Conservation (phyloP, 345 rosid genomes). For the Eucalyptus regnans region DNA sequence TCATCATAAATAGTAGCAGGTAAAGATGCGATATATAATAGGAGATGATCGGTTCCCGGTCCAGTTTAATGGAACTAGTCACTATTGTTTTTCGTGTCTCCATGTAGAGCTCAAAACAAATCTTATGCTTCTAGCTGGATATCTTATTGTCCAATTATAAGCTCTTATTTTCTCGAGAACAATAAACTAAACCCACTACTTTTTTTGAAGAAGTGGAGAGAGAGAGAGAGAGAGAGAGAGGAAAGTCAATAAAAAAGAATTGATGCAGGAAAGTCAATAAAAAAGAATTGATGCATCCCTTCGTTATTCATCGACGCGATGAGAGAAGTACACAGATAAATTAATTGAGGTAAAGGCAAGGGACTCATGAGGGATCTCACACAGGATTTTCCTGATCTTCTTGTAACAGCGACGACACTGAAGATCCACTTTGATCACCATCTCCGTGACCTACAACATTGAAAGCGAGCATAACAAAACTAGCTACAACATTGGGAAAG, state of each 20-base stretch:
- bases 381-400: neutral
- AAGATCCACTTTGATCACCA: neutral
- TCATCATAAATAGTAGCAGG: neutral
- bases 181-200: neutral
- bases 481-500: neutral
- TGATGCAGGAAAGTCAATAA: too few relatives aligned
- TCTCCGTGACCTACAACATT: neutral
- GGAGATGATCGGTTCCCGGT: neutral
- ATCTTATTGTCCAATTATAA: too few relatives aligned
- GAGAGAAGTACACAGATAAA: too few relatives aligned
- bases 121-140: neutral
- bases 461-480: neutral
- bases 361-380: neutral
- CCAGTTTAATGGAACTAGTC: too few relatives aligned
- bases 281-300: too few relatives aligned
- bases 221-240: rapidly evolving
- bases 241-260: too few relatives aligned
- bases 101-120: neutral
- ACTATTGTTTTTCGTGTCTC: neutral
- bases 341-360: neutral
- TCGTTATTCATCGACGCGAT: too few relatives aligned
- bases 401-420: neutral
- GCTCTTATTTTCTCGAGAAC: neutral
- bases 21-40: neutral
- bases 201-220: too few relatives aligned